phyloP scores from a whole-genome alignment of 2,329 filamentous ascomycete species.

The Zymoseptoria passerinii region DNA sequence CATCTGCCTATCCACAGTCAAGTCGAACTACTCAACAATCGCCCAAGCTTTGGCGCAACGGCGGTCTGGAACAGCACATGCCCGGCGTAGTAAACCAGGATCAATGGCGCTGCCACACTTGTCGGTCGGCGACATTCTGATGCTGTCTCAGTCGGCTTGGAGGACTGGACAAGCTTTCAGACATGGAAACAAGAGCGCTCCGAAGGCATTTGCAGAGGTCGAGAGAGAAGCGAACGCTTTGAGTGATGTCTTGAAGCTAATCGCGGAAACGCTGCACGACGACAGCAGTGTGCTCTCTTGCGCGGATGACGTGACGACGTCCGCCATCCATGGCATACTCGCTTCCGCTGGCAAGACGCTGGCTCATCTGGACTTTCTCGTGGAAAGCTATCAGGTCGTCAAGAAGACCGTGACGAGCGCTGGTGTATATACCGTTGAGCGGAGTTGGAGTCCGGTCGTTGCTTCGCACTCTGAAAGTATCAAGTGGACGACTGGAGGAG shows the following conservation, averaged over 20 bases:
- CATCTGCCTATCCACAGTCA: not conserved
- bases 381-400: slow-evolving; percentile 40
- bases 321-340: slow-evolving; percentile 34
- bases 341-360: slow-evolving; percentile 34
- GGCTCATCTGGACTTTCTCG: slow-evolving; percentile 37
- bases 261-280: slow-evolving; percentile 38
- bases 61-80: not conserved
- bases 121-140: slow-evolving; percentile 37
- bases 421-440: slow-evolving; percentile 35
- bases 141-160: slow-evolving; percentile 41
- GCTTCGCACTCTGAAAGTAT: slow-evolving; percentile 36
- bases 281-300: slow-evolving; percentile 26
- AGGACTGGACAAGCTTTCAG: slow-evolving; percentile 39
- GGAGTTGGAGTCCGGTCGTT: slow-evolving; percentile 38
- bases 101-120: slow-evolving; percentile 20
- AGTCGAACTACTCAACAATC: not conserved
- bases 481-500: slow-evolving; percentile 40
- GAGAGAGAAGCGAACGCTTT: slow-evolving; percentile 36
- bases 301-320: slow-evolving; percentile 30
- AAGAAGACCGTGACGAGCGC: slow-evolving; percentile 32
- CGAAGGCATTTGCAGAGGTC: slow-evolving; percentile 36
- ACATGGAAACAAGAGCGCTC: slow-evolving; percentile 33
- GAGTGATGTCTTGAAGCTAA: slow-evolving; percentile 35
- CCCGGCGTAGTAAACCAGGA: not conserved
- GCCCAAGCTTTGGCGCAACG: not conserved